Evolutionary conservation across 331 rosid species (phyloP).

Genomic region (Quercus phellos): DNA sequence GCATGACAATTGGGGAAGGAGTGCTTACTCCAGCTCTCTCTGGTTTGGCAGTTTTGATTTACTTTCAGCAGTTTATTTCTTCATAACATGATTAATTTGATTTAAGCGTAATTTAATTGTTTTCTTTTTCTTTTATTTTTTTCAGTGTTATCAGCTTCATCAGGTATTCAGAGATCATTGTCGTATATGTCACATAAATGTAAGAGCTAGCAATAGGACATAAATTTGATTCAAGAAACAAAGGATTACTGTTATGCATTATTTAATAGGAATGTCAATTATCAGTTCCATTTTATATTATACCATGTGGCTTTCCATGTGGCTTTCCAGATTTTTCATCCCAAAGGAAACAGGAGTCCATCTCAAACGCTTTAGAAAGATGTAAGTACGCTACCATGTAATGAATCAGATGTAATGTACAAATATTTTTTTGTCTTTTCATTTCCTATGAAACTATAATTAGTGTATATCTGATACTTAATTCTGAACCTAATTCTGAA

Average conservation of each 20-base stretch:
- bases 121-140: constrained; percentile 9
- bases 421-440: background rate
- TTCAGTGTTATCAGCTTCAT: constrained; percentile 61
- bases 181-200: constrained; percentile 32
- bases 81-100: background rate
- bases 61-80: background rate
- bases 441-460: background rate
- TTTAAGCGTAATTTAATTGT: background rate
- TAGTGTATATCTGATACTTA: background rate
- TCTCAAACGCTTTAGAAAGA: constrained; percentile 34
- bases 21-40: constrained; percentile 86
- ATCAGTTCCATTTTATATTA: constrained; percentile 9
- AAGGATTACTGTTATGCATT: background rate
- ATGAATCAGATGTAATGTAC: background rate
- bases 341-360: constrained; percentile 11
- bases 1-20: constrained; percentile 70
- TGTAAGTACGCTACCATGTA: constrained; percentile 40
- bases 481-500: background rate
- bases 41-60: constrained; percentile 34
- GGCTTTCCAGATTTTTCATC: constrained; percentile 47
- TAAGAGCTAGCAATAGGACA: constrained; percentile 31
- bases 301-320: constrained; percentile 27
- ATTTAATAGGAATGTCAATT: background rate
- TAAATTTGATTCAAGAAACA: background rate
- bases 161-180: constrained; percentile 62